A percentile compares a stretch with the other conserved stretches of the same genome.
Evolutionary conservation across 495 filamentous ascomycete genomes (phyloP).

Genomic region (Tuber melanosporum): DNA sequence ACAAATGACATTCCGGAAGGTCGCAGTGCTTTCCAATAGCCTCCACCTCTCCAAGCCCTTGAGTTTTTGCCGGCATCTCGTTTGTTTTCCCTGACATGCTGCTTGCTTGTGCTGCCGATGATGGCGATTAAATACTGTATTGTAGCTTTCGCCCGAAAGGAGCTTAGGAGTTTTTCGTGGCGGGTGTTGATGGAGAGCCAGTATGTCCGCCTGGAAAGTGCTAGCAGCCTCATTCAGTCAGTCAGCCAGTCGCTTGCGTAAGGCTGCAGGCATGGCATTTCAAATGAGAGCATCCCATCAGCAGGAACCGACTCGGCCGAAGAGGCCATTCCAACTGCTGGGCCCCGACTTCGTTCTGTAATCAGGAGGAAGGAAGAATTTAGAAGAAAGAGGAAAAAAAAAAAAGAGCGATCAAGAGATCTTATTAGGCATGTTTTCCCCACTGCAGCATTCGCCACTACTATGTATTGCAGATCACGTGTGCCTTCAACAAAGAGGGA

Average conservation of each 20-base stretch:
- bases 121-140: background rate
- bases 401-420: background rate
- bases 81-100: background rate
- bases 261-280: background rate
- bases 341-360: background rate
- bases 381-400: background rate
- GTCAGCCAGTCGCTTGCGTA: background rate
- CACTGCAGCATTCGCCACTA: background rate
- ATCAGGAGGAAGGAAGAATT: background rate
- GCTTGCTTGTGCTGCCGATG: background rate
- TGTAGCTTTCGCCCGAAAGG: background rate
- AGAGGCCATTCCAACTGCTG: background rate
- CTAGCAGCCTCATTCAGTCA: background rate
- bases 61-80: background rate
- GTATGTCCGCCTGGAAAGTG: background rate
- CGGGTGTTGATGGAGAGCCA: background rate
- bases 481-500: background rate
- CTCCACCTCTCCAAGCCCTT: constrained; percentile 28
- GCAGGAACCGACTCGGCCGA: background rate
- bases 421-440: background rate
- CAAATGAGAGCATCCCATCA: background rate
- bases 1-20: constrained; percentile 79
- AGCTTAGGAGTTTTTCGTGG: background rate
- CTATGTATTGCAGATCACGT: background rate
- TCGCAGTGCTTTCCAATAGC: constrained; percentile 83